phyloP scores from a whole-genome alignment of 805 yeast genomes.

The Candida qinlingensis region DNA sequence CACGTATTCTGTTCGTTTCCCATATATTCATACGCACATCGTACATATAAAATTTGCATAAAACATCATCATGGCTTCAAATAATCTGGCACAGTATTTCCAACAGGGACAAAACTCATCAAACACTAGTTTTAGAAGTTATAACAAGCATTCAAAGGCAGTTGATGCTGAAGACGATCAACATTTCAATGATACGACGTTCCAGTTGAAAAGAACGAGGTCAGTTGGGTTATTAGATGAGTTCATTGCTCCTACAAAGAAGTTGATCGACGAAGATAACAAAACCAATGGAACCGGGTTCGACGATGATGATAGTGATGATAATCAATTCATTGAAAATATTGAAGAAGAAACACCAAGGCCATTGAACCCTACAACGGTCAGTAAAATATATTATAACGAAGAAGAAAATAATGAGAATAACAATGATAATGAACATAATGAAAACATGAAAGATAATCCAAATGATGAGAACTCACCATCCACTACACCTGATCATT shows the following conservation, averaged over 20 bases:
- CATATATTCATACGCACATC: too few species aligned
- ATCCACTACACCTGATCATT: constrained; percentile 23
- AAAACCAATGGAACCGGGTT: constrained; percentile 1
- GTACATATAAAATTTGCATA: not conserved
- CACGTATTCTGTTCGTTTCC: too few species aligned
- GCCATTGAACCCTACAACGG: constrained; percentile 9
- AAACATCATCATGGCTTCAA: constrained; percentile 6
- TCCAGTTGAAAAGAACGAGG: constrained; percentile 73
- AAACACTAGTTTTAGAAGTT: not conserved
- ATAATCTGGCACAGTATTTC: constrained; percentile 20
- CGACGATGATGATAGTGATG: constrained; percentile 13
- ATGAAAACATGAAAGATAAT: not conserved
- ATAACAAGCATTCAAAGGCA: constrained; percentile 28
- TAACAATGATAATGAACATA: constrained; percentile 41
- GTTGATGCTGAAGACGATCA: constrained; percentile 68
- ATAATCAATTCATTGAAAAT: constrained; percentile 21
- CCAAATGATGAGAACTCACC: constrained; percentile 24
- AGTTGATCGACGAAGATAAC: constrained; percentile 30
- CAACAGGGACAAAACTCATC: constrained; percentile 11
- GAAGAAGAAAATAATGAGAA: constrained; percentile 15
- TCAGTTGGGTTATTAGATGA: constrained; percentile 78
- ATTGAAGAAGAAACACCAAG: constrained; percentile 13
- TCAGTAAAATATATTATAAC: constrained; percentile 12
- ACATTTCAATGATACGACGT: constrained; percentile 65
- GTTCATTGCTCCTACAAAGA: constrained; percentile 45